Base-by-base conservation (phyloP, 2,329 filamentous ascomycete species). In the Botryotinia globosa region DNA sequence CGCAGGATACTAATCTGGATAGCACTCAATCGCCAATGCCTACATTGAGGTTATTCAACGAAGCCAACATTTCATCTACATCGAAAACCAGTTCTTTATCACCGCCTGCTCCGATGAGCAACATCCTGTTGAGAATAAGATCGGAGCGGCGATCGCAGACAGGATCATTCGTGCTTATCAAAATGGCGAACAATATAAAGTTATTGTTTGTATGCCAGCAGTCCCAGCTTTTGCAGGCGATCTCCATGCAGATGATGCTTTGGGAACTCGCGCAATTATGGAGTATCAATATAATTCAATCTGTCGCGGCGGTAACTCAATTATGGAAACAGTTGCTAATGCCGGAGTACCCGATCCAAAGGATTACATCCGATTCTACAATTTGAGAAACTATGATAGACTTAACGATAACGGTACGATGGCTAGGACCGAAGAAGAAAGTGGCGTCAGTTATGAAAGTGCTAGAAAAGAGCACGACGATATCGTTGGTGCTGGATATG, bases 71-170 rank as follows among this genome's bases (percentile, higher is more conserved):
- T 94, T 91, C 78, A 82, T 94, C 73, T 94, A 94, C 81, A 94
- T 94, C 51, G 92, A 94, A 80, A 94, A 94, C 78, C 77, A 93
- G 85, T 96, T 96, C 84, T 96, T 96, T 85, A 96, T 96, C 82
- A 96, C 93, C 0, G 92, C 92, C 4, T 94, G 92, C 1, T 86
- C 85, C 65, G 86, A 92, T 71, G 83, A 89, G 72, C 92, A 94
- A 80, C 86, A 86, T 74, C 92, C 93, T 0, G 88, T 97, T 63
- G 87, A 86, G 78, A 96, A 97, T 82, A 89, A 90, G 80, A 91
- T 97, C 74, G 93, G 93, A 63, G 89, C 88, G 9, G 92, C 92
- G 42, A 92, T 97, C 68, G 93, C 94, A 10, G 90, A 94, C 76
- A 89, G 93, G 51, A 92, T 95, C 75, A 79, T 93, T 32, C 89